A percentile compares a stretch with the other conserved stretches of the same genome.
Conservation (phyloP, 78 protist genomes). For the Thecamonas trahens region DNA sequence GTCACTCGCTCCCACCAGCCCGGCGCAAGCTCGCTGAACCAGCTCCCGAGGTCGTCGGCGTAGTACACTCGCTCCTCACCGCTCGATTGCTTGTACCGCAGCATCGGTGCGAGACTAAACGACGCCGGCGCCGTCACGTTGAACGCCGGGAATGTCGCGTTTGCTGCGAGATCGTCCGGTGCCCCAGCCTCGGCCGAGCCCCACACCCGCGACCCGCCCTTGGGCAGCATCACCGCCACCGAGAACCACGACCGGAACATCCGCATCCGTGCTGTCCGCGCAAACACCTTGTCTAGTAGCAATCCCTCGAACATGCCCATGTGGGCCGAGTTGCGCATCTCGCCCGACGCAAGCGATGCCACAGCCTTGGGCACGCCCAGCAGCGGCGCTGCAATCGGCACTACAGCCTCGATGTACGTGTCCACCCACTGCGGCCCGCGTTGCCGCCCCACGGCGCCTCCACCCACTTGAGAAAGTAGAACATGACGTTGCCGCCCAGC, state of each 20-base stretch:
- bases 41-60: background rate
- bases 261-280: background rate
- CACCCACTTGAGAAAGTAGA: constrained; percentile 17
- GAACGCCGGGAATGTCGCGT: no score
- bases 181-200: background rate
- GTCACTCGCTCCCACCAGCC: no score
- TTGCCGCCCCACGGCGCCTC: background rate
- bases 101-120: no score
- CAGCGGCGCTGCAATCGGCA: background rate
- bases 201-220: background rate
- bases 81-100: no score
- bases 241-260: background rate
- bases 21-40: no score
- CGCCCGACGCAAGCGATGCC: background rate
- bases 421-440: constrained; percentile 6
- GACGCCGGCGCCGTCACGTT: background rate
- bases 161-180: background rate
- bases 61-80: no score
- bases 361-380: background rate
- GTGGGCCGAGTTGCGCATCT: background rate
- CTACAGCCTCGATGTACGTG: background rate
- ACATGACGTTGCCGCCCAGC: constrained; percentile 7
- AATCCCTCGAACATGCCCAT: background rate
- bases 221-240: background rate
- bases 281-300: background rate